These are phyloP conservation scores for Dipteronia sinensis DNA, from an alignment of 345 rosid species.

Conservation along the genomic window DNA sequence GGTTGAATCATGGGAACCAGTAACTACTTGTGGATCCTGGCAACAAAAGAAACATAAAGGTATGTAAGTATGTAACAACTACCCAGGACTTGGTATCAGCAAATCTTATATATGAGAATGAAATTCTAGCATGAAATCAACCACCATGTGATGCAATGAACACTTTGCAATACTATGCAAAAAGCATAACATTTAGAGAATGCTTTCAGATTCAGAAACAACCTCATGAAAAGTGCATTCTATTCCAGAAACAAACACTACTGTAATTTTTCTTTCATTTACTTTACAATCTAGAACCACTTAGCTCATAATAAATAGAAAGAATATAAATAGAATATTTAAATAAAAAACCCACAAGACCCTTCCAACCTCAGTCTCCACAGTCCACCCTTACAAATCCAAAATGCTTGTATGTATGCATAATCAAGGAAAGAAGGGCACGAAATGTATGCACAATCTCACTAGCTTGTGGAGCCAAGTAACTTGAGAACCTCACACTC, in stretches of 20 bases:
- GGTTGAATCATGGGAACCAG: constrained; percentile 96
- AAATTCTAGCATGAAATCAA: neutral
- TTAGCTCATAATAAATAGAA: neutral
- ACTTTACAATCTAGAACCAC: neutral
- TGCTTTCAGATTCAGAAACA: neutral
- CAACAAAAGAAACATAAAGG: constrained; percentile 17
- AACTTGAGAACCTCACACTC: neutral
- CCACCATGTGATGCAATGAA: neutral
- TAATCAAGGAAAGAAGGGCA: neutral
- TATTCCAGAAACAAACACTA: neutral
- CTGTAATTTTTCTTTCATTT: neutral
- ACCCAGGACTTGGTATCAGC: neutral
- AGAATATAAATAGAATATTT: neutral
- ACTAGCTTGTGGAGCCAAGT: constrained; percentile 6
- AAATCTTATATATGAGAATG: neutral
- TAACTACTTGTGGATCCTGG: constrained; percentile 99
- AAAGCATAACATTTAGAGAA: neutral
- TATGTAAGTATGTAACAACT: no score
- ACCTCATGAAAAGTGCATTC: neutral
- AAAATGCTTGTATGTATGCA: neutral
- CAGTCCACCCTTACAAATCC: neutral
- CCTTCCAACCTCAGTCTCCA: neutral
- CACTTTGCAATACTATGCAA: neutral
- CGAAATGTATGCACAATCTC: neutral
- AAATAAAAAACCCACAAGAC: neutral